These are phyloP conservation scores for Nidularia pulvinata DNA, from an alignment of 768 basidiomycete species.

Conservation along the genomic window DNA sequence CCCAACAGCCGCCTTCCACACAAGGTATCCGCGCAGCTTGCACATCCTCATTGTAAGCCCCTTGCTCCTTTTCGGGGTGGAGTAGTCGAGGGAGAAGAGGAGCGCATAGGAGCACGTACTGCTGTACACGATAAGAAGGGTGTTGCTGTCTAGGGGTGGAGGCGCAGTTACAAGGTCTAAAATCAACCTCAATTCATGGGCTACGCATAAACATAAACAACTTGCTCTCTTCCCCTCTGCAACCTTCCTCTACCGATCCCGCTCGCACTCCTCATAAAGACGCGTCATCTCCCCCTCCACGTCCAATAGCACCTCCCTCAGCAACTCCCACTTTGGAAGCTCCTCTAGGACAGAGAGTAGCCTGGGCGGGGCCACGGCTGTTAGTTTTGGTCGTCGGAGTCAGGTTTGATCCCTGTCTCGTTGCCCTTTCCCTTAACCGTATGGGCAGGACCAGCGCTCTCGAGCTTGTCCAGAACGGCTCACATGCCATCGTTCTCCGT, in stretches of 20 bases:
- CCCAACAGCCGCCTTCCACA: too few species aligned
- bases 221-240: constrained; percentile 17
- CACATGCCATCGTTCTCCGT: constrained; percentile 74
- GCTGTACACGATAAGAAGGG: constrained; percentile 81
- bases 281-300: constrained; percentile 84
- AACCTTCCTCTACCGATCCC: too few species aligned
- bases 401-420: constrained; percentile 2
- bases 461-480: constrained; percentile 67
- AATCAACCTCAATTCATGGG: constrained; percentile 17
- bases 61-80: constrained; percentile 55
- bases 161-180: too few species aligned
- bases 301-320: constrained; percentile 87
- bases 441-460: constrained; percentile 24
- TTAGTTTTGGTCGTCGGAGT: constrained; percentile 21
- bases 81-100: constrained; percentile 78
- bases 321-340: constrained; percentile 89
- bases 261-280: constrained; percentile 39
- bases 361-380: constrained; percentile 72
- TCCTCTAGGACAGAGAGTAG: constrained; percentile 92
- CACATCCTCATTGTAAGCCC: constrained; percentile 81
- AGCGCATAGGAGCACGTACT: constrained; percentile 77
- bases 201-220: constrained; percentile 86
- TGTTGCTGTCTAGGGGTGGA: constrained; percentile 54
- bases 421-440: constrained; percentile 10
- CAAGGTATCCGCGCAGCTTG: constrained; percentile 37